Conservation (phyloP, 164 flowering plant species). For the Berberis thunbergii region DNA sequence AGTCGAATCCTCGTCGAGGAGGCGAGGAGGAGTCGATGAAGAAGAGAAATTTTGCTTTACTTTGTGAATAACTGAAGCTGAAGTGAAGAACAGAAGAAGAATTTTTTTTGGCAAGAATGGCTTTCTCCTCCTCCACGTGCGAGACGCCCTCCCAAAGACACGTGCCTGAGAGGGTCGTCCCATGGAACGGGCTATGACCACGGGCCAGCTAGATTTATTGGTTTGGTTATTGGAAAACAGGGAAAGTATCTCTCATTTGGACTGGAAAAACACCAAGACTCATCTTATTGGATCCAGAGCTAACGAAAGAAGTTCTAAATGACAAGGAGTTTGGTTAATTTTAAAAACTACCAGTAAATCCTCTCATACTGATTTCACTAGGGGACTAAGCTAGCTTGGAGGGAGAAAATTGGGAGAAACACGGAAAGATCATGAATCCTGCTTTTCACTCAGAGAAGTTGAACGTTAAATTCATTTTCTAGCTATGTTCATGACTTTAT, state of each 20-base stretch:
- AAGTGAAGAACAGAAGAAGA: too few relatives aligned
- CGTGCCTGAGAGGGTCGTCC: too few relatives aligned
- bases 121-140: too few relatives aligned
- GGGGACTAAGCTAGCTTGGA: slow-evolving; percentile 26
- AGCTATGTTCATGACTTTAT: too few relatives aligned
- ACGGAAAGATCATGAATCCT: slow-evolving; percentile 28
- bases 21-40: too few relatives aligned
- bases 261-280: not conserved
- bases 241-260: not conserved
- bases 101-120: too few relatives aligned
- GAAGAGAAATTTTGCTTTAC: too few relatives aligned
- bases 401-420: slow-evolving; percentile 34
- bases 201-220: too few relatives aligned
- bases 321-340: slow-evolving; percentile 21
- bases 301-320: slow-evolving; percentile 20
- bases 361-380: slow-evolving; percentile 15
- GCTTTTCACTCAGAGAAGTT: slow-evolving; percentile 27
- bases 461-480: slow-evolving; percentile 1
- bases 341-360: slow-evolving; percentile 26
- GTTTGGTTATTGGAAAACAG: not conserved
- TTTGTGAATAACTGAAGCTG: too few relatives aligned
- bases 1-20: too few relatives aligned
- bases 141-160: too few relatives aligned
- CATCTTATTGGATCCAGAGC: slow-evolving; percentile 27
- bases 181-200: too few relatives aligned